Evolutionary conservation across 306 rosid species (phyloP).

Genomic region (Inga oerstediana): DNA sequence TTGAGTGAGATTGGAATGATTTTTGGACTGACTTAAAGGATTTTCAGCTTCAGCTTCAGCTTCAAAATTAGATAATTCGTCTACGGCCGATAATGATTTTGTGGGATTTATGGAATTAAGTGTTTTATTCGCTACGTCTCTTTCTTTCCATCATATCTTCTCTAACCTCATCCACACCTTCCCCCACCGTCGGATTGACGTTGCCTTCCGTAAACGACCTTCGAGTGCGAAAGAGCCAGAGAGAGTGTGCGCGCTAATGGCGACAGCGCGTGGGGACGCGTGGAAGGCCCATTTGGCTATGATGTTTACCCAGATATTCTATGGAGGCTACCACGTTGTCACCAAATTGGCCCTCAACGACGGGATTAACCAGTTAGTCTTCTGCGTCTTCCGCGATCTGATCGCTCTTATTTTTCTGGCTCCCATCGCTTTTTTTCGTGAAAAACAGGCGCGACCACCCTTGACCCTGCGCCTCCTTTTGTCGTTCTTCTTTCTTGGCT

Average conservation of each 20-base stretch:
- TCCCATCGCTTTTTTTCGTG: conserved; percentile 74
- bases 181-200: too few species aligned
- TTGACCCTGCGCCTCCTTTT: too few species aligned
- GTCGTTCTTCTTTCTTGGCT: too few species aligned
- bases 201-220: too few species aligned
- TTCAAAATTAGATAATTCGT: not conserved
- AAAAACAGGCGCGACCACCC: conserved; percentile 51
- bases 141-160: too few species aligned
- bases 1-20: not conserved
- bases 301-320: conserved; percentile 74
- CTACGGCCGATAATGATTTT: not conserved
- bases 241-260: conserved; percentile 29
- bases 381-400: conserved; percentile 79
- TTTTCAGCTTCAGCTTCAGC: not conserved
- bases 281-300: conserved; percentile 76
- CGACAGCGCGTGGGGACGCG: conserved; percentile 39
- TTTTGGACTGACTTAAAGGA: not conserved
- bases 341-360: conserved; percentile 92
- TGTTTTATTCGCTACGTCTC: not conserved
- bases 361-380: conserved; percentile 83
- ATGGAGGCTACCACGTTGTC: conserved; percentile 90
- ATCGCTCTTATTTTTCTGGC: conserved; percentile 73
- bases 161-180: too few species aligned
- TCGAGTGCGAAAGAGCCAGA: too few species aligned
- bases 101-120: not conserved